Conservation (phyloP, 441 rosid genomes). For the Theobroma grandiflorum region DNA sequence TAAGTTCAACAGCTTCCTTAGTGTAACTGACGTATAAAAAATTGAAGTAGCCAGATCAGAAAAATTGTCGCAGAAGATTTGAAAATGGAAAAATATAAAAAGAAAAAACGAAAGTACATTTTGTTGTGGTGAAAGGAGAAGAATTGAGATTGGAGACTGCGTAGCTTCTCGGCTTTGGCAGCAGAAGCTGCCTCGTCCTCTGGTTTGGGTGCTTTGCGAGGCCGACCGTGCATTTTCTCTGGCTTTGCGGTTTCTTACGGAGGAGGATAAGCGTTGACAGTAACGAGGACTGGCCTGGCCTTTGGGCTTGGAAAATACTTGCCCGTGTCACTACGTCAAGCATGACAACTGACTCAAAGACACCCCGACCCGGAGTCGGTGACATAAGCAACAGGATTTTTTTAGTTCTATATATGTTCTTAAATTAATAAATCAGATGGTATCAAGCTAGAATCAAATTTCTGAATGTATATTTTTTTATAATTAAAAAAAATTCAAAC, state of each 20-base stretch:
- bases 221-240: slow-evolving; percentile 81
- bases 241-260: neutral
- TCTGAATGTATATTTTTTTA: too few species aligned
- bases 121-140: slow-evolving; percentile 66
- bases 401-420: too few species aligned
- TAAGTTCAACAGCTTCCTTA: slow-evolving; percentile 74
- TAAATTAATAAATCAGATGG: too few species aligned
- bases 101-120: slow-evolving; percentile 48
- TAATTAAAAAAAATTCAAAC: too few species aligned
- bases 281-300: too few species aligned
- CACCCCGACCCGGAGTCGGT: too few species aligned
- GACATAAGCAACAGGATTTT: too few species aligned
- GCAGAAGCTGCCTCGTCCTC: slow-evolving; percentile 69
- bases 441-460: too few species aligned
- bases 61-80: neutral
- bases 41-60: neutral
- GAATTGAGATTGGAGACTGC: slow-evolving; percentile 69
- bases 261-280: neutral
- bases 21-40: slow-evolving; percentile 59
- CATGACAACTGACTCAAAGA: too few species aligned
- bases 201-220: slow-evolving; percentile 67
- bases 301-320: neutral
- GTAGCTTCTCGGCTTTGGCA: slow-evolving; percentile 73
- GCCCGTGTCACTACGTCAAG: too few species aligned
- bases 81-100: neutral